Evolutionary conservation across 169 alveolate species (phyloP).

Genomic region (Cryptosporidium tyzzeri): DNA sequence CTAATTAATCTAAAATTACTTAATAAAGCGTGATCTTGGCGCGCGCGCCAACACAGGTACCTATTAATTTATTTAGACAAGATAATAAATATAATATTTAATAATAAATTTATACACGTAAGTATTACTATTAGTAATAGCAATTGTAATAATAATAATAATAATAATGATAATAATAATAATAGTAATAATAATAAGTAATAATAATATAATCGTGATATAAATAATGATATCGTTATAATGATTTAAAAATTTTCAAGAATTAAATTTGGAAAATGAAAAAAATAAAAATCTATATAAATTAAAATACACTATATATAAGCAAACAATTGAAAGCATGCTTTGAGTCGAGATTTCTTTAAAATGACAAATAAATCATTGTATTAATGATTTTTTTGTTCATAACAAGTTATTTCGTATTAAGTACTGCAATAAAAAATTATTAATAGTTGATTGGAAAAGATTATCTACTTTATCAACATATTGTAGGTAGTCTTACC

Average conservation of each 20-base stretch:
- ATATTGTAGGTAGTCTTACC: not conserved
- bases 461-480: not conserved
- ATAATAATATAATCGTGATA: too few species aligned
- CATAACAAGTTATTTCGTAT: constrained; percentile 67
- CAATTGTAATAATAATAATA: too few species aligned
- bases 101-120: not conserved
- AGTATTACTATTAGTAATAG: not conserved
- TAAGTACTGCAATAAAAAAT: constrained; percentile 43
- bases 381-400: constrained; percentile 5
- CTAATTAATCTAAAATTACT: not conserved
- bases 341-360: constrained; percentile 71
- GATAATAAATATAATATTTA: not conserved
- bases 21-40: not conserved
- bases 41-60: constrained; percentile 12
- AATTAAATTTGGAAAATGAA: not conserved
- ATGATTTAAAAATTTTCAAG: not conserved
- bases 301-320: too few species aligned
- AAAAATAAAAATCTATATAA: not conserved
- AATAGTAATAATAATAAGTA: not conserved
- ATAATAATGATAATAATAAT: not conserved
- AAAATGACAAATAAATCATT: constrained; percentile 2
- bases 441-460: not conserved
- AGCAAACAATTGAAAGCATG: constrained; percentile 20
- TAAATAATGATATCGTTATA: too few species aligned
- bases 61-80: not conserved